Percentiles rank a stretch among this genome's conserved stretches.
phyloP scores from a whole-genome alignment of 1,139 yeast genomes.

The Spencermartinsiella ligniputridi region DNA sequence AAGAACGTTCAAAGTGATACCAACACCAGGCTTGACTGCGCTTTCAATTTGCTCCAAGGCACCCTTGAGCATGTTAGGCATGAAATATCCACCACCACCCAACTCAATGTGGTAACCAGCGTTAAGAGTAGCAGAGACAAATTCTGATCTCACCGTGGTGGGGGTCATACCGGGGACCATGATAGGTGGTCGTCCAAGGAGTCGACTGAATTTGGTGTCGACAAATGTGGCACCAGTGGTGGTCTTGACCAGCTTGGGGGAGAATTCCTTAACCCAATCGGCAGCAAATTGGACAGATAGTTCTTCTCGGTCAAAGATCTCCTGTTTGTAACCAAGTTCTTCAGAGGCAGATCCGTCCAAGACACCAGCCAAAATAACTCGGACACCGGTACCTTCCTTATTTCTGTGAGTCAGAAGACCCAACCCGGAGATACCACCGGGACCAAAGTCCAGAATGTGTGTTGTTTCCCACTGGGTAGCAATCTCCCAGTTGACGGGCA shows the following conservation, averaged over 20 bases:
- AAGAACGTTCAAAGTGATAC: constrained; percentile 85
- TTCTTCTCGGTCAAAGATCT: constrained; percentile 69
- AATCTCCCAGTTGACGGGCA: constrained; percentile 91
- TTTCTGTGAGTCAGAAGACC: constrained; percentile 95
- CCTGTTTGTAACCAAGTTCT: constrained; percentile 94
- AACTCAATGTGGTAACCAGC: constrained; percentile 97
- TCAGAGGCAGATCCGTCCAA: constrained; percentile 63
- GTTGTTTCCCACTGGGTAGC: constrained; percentile 80
- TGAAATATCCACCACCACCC: constrained; percentile 98
- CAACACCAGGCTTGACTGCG: constrained; percentile 70
- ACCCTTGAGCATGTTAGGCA: constrained; percentile 59
- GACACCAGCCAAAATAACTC: constrained; percentile 90
- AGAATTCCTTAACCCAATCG: constrained; percentile 86
- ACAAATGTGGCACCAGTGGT: constrained; percentile 60
- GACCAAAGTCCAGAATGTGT: constrained; percentile 94
- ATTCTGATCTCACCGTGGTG: constrained; percentile 89
- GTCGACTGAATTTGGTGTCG: constrained; percentile 88
- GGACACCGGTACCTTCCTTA: constrained; percentile 97
- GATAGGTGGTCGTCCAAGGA: constrained; percentile 91
- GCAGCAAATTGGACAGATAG: constrained; percentile 73
- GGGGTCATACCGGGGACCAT: constrained; percentile 99
- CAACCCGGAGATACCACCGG: constrained; percentile 96
- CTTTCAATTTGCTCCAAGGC: constrained; percentile 67
- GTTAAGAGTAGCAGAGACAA: constrained; percentile 87
- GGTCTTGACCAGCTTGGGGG: constrained; percentile 79